Percentiles rank a stretch among this genome's conserved stretches.
These are phyloP conservation scores for Apiospora pterosperma DNA, from an alignment of 2,329 filamentous ascomycete genomes.

Conservation along the genomic window DNA sequence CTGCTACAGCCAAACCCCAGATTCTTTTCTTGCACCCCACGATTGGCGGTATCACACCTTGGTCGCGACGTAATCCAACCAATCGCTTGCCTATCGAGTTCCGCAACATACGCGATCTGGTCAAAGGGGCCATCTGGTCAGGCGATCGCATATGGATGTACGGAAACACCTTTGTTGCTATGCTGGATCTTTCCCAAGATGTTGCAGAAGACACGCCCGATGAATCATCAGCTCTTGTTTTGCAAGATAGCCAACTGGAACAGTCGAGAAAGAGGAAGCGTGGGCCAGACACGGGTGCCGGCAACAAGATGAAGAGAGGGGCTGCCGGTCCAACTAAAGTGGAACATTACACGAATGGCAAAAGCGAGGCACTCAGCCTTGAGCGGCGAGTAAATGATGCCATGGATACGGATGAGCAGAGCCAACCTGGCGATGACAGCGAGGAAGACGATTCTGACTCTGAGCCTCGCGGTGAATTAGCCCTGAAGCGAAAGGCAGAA, in stretches of 20 bases:
- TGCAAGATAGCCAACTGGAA: constrained; percentile 25
- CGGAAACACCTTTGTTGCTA: constrained; percentile 81
- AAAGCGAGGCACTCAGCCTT: constrained; percentile 21
- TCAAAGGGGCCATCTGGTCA: constrained; percentile 85
- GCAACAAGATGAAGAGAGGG: constrained; percentile 47
- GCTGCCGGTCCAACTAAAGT: constrained; percentile 28
- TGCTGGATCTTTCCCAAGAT: constrained; percentile 81
- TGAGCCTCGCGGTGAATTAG: constrained; percentile 27
- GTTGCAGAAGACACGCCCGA: constrained; percentile 40
- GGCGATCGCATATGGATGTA: constrained; percentile 79
- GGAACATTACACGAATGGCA: constrained; percentile 15
- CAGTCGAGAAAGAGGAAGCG: constrained; percentile 53
- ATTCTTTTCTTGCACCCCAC: constrained; percentile 77
- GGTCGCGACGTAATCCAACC: constrained; percentile 82
- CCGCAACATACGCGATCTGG: constrained; percentile 70
- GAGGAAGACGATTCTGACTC: constrained; percentile 32
- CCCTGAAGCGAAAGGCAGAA: constrained; percentile 24
- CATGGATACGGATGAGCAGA: constrained; percentile 27
- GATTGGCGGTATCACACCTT: constrained; percentile 74
- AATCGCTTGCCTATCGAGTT: constrained; percentile 72
- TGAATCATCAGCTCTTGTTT: constrained; percentile 22
- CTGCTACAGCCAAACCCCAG: constrained; percentile 54
- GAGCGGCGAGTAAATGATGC: constrained; percentile 20
- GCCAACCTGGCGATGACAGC: constrained; percentile 23
- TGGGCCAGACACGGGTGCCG: constrained; percentile 47